Conservation (phyloP, 352 stramenopile species). For the Phytophthora chlamydospora region DNA sequence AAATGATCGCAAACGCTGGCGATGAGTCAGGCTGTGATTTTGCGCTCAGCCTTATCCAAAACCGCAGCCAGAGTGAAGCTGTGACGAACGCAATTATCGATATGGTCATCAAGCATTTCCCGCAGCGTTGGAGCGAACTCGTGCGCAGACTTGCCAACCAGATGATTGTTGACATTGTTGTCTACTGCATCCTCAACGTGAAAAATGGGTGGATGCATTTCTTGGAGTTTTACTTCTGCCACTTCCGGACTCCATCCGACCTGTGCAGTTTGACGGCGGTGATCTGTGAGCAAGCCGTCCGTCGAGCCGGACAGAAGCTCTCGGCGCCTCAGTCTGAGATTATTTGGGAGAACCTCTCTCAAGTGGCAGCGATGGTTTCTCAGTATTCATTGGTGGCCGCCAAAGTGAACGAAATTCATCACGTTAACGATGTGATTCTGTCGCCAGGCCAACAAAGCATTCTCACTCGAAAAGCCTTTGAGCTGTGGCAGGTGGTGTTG, state of each 20-base stretch:
- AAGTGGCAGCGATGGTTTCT: slow-evolving; percentile 70
- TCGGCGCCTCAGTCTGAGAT: slow-evolving; percentile 39
- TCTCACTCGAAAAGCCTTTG: slow-evolving; percentile 56
- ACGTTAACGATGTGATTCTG: slow-evolving; percentile 35
- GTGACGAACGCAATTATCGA: slow-evolving; percentile 59
- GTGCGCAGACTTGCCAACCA: slow-evolving; percentile 59
- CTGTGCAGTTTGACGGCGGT: slow-evolving; percentile 46
- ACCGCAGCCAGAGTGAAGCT: slow-evolving; percentile 36
- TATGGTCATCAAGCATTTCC: slow-evolving; percentile 58
- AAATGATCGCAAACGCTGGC: slow-evolving; percentile 46
- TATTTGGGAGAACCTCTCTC: slow-evolving; percentile 80
- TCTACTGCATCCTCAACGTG: slow-evolving; percentile 75
- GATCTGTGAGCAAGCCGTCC: slow-evolving; percentile 52
- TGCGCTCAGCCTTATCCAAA: slow-evolving; percentile 63
- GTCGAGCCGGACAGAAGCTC: slow-evolving; percentile 29
- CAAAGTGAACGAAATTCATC: slow-evolving; percentile 21
- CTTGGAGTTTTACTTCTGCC: slow-evolving; percentile 78
- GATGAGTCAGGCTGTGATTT: slow-evolving; percentile 63
- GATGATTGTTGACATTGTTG: slow-evolving; percentile 68
- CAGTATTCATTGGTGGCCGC: slow-evolving; percentile 39
- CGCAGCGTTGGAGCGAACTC: slow-evolving; percentile 47
- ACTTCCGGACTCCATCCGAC: slow-evolving; percentile 47
- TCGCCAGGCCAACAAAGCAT: slow-evolving; percentile 45
- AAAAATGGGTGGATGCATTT: slow-evolving; percentile 85
- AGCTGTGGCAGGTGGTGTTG: slow-evolving; percentile 66